Conservation (phyloP, 2,329 filamentous ascomycete genomes). For the Pestalotiopsis sp. region DNA sequence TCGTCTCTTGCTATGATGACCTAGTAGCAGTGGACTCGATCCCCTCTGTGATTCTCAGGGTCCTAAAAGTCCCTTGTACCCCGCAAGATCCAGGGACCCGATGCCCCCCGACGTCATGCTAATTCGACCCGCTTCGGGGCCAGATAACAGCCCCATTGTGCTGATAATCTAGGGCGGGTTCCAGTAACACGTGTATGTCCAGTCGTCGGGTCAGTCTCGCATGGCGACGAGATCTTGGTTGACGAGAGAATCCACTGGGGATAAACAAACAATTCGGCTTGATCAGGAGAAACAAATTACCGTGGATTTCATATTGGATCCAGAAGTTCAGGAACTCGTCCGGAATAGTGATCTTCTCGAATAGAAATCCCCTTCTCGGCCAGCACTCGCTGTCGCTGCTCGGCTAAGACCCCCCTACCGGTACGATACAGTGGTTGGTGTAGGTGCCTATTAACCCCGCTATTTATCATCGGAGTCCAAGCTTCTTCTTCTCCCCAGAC, state of each 20-base stretch:
- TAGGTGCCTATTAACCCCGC: background rate
- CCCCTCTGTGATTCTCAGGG: background rate
- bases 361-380: background rate
- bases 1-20: background rate
- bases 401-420: background rate
- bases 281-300: background rate
- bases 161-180: conserved; percentile 1
- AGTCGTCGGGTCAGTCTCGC: background rate
- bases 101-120: background rate
- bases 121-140: background rate
- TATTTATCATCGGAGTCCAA: background rate
- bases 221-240: background rate
- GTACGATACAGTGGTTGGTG: too few relatives aligned
- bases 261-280: background rate
- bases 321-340: background rate
- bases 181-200: background rate
- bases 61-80: background rate
- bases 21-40: background rate
- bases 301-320: background rate
- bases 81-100: background rate
- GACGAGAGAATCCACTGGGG: background rate
- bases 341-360: background rate
- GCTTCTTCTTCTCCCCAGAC: background rate
- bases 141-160: background rate
- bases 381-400: background rate